Percentiles rank a stretch among this genome's conserved stretches.
Conservation (phyloP, 805 yeast species). For the Candida nemodendra region DNA sequence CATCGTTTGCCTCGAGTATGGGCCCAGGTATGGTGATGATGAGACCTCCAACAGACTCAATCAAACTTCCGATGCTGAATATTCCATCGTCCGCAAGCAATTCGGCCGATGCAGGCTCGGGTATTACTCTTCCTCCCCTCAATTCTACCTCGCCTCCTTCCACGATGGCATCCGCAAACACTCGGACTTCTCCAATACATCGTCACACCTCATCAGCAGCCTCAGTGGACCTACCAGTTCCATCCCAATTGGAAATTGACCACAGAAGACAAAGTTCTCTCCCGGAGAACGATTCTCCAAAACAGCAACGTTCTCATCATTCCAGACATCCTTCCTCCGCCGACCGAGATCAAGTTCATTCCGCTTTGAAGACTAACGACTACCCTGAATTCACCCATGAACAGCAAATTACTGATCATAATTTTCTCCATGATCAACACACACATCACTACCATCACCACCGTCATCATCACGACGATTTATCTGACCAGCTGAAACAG, state of each 20-base stretch:
- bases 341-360: no score
- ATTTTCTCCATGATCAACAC: no score
- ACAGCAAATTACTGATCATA: no score
- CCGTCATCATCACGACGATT: conserved; percentile 30
- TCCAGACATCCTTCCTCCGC: no score
- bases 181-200: conserved; percentile 5
- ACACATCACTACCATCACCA: conserved; percentile 26
- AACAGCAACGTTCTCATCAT: no score
- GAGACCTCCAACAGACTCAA: conserved; percentile 6
- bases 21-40: conserved; percentile 1
- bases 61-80: conserved; percentile 20
- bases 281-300: no score
- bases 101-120: conserved; percentile 5
- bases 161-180: conserved; percentile 4
- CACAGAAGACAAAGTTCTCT: conserved; percentile 17
- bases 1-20: conserved; percentile 27
- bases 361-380: no score
- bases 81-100: conserved; percentile 6
- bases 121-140: conserved; percentile 9
- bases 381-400: no score
- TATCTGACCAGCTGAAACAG: conserved; percentile 21
- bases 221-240: conserved; percentile 16
- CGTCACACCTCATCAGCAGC: conserved; percentile 5
- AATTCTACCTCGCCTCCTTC: conserved; percentile 6
- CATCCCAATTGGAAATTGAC: conserved; percentile 20